These are phyloP conservation scores for Serendipita sp. DNA, from an alignment of 1,284 basidiomycete genomes.

Conservation along the genomic window DNA sequence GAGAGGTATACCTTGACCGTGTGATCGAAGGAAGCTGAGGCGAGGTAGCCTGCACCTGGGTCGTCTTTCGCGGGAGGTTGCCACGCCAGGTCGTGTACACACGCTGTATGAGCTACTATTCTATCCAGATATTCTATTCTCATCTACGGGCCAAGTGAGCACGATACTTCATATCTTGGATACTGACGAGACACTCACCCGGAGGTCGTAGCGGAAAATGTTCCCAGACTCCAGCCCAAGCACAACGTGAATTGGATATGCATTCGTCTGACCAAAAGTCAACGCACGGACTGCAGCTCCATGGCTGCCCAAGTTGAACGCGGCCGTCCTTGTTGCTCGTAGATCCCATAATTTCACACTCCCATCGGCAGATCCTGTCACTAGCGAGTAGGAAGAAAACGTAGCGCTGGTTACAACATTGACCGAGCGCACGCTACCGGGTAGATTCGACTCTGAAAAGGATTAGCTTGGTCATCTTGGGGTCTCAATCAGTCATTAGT, in stretches of 20 bases:
- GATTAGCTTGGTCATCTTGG: neutral
- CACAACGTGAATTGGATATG: neutral
- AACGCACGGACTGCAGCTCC: neutral
- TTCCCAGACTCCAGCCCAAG: neutral
- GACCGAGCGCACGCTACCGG: neutral
- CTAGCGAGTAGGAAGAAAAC: neutral
- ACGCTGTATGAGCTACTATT: neutral
- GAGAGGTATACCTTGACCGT: neutral
- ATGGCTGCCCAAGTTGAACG: neutral
- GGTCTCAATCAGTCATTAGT: neutral
- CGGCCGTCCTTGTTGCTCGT: neutral
- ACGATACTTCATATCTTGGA: neutral
- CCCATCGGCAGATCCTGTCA: neutral
- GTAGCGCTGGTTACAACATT: neutral
- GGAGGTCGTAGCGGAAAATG: neutral
- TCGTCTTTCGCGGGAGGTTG: neutral
- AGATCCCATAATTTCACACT: slow-evolving; percentile 2
- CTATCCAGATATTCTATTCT: neutral
- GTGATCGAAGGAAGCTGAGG: neutral
- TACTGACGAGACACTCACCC: neutral
- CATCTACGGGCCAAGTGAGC: neutral
- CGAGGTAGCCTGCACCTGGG: neutral
- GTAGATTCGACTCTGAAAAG: neutral
- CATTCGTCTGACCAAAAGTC: neutral
- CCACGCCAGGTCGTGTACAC: slow-evolving; percentile 1